Conservation (phyloP, 2,329 filamentous ascomycete genomes). For the Colletotrichum orbiculare region DNA sequence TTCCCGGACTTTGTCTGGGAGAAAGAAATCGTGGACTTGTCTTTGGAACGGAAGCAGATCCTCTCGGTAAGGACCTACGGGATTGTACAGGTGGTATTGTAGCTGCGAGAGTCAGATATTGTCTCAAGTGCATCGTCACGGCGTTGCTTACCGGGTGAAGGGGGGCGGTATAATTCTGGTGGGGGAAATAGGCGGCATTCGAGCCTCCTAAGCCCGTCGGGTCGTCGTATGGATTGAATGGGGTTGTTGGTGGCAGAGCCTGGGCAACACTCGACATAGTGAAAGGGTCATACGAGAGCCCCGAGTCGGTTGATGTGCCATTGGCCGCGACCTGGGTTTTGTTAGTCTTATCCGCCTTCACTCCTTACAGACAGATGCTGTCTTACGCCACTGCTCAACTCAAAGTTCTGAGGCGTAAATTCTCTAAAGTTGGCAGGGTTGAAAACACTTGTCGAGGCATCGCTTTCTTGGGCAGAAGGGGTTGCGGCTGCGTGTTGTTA, state of each 20-base stretch:
- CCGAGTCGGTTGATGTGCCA: constrained; percentile 60
- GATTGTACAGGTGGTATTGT: constrained; percentile 94
- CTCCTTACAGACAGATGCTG: background rate
- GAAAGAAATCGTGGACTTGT: constrained; percentile 89
- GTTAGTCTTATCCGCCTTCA: constrained; percentile 5
- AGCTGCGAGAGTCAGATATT: constrained; percentile 59
- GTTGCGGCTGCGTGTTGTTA: constrained; percentile 30
- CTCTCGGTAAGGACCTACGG: constrained; percentile 83
- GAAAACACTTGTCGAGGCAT: constrained; percentile 55
- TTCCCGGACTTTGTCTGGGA: constrained; percentile 86
- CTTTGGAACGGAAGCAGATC: constrained; percentile 88
- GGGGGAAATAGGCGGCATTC: constrained; percentile 74
- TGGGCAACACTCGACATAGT: constrained; percentile 67
- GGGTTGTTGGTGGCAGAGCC: constrained; percentile 58
- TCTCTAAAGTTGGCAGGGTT: constrained; percentile 69
- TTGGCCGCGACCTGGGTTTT: constrained; percentile 53
- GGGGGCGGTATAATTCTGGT: constrained; percentile 63
- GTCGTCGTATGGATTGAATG: constrained; percentile 84
- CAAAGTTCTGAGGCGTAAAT: constrained; percentile 68
- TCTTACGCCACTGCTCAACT: constrained; percentile 60
- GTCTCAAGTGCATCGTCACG: background rate
- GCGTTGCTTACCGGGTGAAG: constrained; percentile 67
- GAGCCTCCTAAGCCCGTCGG: constrained; percentile 66
- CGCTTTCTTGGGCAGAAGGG: constrained; percentile 48
- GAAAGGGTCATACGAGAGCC: constrained; percentile 72